Base-by-base conservation (phyloP, 2,329 filamentous ascomycete genomes). In the Gyromitra esculenta region DNA sequence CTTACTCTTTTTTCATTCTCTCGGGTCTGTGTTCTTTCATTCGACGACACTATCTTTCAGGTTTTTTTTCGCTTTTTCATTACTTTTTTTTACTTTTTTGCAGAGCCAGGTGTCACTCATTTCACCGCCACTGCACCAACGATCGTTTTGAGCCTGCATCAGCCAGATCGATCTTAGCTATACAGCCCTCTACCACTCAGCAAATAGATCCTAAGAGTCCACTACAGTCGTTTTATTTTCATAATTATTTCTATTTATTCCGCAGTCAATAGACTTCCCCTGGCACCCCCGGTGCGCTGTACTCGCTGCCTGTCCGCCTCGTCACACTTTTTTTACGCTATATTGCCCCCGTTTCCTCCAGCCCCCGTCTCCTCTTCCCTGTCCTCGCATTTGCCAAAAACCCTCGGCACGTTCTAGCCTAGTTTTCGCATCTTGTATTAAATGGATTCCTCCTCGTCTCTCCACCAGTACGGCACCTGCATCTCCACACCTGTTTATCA, bases 41-140 rank as follows among this genome's bases (percentile, higher is more conserved):
- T 75, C 50, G 57, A 59, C 54, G 52, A 39, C 25, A 62, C 39
- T 39, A 35, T 18, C n/a, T 71, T 60, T 39, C 39, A 62, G 65
- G 48, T 62, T 74, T 66, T 57, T 18, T 48, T 73, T 41, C 74
- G 25, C 41, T 78, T 31, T 52, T 63, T 71, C 57, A 45, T 56
- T 70, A 5, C 43, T 63, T 66, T 75, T 75, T 66, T 73, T 72
- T 74, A 25, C 41, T 18, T 57, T 65, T 57, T 35, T 52, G 43
- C 60, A 76, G 71, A 41, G 68, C 71, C 52, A 64, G 69, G 77
- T 78, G 77, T 68, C 75, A 77, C 65, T 78, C 77, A 52, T 77
- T 78, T 71, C 77, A 77, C 68, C 75, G 66, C 59, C 76, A 66
- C 73, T 76, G 65, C 66, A 50, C 25, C 57, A 60, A 77, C 72